phyloP scores from a whole-genome alignment of 2,329 filamentous ascomycete species.

The Didymella pinodella region DNA sequence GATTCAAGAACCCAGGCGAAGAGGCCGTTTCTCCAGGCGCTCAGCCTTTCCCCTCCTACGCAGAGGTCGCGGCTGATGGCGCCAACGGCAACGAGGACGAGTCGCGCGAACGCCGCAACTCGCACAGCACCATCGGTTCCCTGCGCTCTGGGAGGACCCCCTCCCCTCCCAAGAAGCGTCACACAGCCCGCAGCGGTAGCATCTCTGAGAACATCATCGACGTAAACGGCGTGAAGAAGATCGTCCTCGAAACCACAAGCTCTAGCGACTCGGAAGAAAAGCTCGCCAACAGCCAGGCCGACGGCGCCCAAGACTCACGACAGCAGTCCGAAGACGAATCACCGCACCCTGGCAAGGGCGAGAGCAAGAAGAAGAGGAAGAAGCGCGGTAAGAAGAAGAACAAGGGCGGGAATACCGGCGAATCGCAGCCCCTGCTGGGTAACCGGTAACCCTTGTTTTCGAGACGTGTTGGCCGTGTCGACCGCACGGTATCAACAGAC shows the following conservation, averaged over 20 bases:
- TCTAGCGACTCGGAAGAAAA: slow-evolving; percentile 56
- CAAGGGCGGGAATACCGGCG: slow-evolving; percentile 37
- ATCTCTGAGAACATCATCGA: slow-evolving; percentile 83
- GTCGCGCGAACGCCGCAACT: slow-evolving; percentile 30
- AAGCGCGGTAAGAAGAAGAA: slow-evolving; percentile 51
- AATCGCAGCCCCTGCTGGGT: slow-evolving; percentile 46
- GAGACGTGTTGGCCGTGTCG: not conserved
- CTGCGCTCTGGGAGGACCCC: slow-evolving; percentile 37
- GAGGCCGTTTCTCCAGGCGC: slow-evolving; percentile 34
- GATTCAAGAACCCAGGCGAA: slow-evolving; percentile 26
- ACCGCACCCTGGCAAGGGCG: slow-evolving; percentile 37
- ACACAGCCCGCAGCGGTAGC: slow-evolving; percentile 72
- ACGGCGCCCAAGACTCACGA: slow-evolving; percentile 31
- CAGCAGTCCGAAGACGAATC: slow-evolving; percentile 34
- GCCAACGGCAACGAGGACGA: slow-evolving; percentile 27
- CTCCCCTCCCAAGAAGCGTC: slow-evolving; percentile 49
- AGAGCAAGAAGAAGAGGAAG: slow-evolving; percentile 49
- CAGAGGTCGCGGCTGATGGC: slow-evolving; percentile 22
- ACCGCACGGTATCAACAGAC: too few relatives aligned
- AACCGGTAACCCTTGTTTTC: slow-evolving; percentile 17
- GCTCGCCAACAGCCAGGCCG: slow-evolving; percentile 25
- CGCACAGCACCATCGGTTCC: slow-evolving; percentile 46
- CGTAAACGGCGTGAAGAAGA: slow-evolving; percentile 75
- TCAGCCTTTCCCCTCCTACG: slow-evolving; percentile 16
- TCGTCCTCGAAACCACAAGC: slow-evolving; percentile 74